Evolutionary conservation across 106 monocot genomes (phyloP).

Genomic region (Allium cepa): DNA sequence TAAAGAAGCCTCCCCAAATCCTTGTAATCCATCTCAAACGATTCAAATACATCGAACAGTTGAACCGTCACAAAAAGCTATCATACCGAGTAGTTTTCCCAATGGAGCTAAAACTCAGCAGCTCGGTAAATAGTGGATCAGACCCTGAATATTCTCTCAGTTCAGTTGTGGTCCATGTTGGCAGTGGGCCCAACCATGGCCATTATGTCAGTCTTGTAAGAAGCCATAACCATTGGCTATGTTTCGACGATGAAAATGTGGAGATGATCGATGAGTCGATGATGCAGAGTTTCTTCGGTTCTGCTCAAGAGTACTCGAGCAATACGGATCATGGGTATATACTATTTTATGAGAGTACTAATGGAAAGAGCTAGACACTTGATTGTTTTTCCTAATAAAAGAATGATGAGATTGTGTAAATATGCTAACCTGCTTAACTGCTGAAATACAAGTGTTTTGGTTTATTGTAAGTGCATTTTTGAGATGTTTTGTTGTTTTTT

Average conservation of each 20-base stretch:
- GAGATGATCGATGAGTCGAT: slow-evolving; percentile 28
- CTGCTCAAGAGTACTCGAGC: slow-evolving; percentile 29
- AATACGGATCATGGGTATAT: slow-evolving; percentile 40
- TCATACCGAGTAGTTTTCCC: slow-evolving; percentile 49
- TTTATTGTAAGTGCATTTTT: no score
- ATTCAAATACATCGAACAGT: slow-evolving; percentile 49
- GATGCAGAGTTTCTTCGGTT: slow-evolving; percentile 30
- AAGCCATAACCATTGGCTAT: slow-evolving; percentile 26
- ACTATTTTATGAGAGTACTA: slow-evolving; percentile 25
- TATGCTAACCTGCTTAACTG: no score
- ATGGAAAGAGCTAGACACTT: slow-evolving; percentile 4
- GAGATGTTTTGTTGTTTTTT: no score
- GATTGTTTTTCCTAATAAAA: neutral
- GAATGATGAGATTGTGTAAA: neutral
- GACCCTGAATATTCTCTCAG: slow-evolving; percentile 41
- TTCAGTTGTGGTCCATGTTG: slow-evolving; percentile 43
- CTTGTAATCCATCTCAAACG: slow-evolving; percentile 49
- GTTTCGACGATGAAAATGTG: slow-evolving; percentile 31
- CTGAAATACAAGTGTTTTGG: no score
- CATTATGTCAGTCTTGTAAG: slow-evolving; percentile 47
- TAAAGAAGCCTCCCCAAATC: slow-evolving; percentile 40
- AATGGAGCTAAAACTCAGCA: slow-evolving; percentile 41
- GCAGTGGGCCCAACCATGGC: slow-evolving; percentile 48
- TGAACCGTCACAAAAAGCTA: slow-evolving; percentile 40
- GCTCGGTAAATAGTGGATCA: slow-evolving; percentile 11